phyloP scores from a whole-genome alignment of 441 rosid species.

The Dalechampia spathulata region DNA sequence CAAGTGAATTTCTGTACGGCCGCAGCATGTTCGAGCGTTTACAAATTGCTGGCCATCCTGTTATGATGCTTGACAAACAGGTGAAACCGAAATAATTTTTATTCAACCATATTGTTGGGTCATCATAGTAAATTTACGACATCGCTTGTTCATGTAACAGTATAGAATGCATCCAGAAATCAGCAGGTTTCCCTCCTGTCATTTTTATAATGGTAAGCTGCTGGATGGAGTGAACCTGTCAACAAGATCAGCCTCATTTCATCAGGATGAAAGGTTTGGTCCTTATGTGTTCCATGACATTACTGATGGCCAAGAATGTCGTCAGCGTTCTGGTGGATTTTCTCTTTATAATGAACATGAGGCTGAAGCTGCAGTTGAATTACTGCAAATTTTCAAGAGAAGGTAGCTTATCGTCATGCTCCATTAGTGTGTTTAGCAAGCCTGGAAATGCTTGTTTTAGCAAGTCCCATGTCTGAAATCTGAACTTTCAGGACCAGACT shows the following conservation, averaged over 20 bases:
- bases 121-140: too few species aligned
- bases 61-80: constrained; percentile 94
- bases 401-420: constrained; percentile 29
- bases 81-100: too few species aligned
- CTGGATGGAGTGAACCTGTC: constrained; percentile 70
- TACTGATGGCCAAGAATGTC: constrained; percentile 75
- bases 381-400: constrained; percentile 61
- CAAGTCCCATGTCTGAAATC: too few species aligned
- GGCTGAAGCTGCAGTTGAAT: constrained; percentile 85
- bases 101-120: too few species aligned
- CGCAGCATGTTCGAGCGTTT: constrained; percentile 99
- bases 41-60: constrained; percentile 93
- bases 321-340: constrained; percentile 58
- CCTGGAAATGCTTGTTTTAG: too few species aligned
- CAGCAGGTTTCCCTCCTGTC: constrained; percentile 77
- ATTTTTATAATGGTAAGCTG: constrained; percentile 78
- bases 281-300: constrained; percentile 84
- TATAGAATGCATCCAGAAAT: constrained; percentile 99
- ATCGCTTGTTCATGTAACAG: constrained; percentile 39
- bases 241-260: constrained; percentile 67
- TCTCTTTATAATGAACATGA: constrained; percentile 82
- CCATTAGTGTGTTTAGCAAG: too few species aligned
- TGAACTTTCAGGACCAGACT: too few species aligned
- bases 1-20: constrained; percentile 76
- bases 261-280: constrained; percentile 54